Conservation (phyloP, 2,329 filamentous ascomycete genomes). For the Thermothelomyces thermophilus region DNA sequence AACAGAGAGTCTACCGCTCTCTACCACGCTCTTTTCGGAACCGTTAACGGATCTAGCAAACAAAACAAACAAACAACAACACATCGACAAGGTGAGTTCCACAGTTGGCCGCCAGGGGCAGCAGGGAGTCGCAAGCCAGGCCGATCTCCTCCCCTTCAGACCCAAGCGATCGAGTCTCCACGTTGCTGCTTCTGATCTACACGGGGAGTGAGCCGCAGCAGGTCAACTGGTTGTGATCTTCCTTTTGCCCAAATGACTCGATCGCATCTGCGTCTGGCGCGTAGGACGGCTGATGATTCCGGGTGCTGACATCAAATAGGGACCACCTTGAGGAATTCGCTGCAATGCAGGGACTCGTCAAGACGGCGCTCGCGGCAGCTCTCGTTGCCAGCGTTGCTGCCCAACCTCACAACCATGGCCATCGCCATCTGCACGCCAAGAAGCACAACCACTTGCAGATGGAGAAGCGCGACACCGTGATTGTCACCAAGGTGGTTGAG, state of each 20-base stretch:
- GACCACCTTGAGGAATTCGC: background rate
- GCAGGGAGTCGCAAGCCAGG: background rate
- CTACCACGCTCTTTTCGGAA: slow-evolving; percentile 50
- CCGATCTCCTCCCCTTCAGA: too few relatives aligned
- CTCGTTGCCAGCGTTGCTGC: slow-evolving; percentile 49
- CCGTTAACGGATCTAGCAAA: slow-evolving; percentile 3
- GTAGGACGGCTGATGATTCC: background rate
- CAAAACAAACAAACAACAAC: background rate
- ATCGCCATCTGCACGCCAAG: slow-evolving; percentile 50
- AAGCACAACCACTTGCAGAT: slow-evolving; percentile 44
- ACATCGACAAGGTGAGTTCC: slow-evolving; percentile 18
- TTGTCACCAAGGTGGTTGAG: slow-evolving; percentile 34
- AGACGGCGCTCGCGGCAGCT: slow-evolving; percentile 46
- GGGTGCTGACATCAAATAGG: background rate
- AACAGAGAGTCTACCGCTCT: slow-evolving; percentile 48
- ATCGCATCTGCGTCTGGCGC: too few relatives aligned
- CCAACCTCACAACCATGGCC: slow-evolving; percentile 49
- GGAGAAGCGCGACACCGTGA: slow-evolving; percentile 46
- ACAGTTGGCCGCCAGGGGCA: background rate
- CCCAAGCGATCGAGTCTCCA: background rate
- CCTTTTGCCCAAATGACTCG: too few relatives aligned
- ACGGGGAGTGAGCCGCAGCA: background rate
- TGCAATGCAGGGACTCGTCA: slow-evolving; percentile 46
- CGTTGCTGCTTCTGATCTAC: background rate
- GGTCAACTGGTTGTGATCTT: background rate